Base-by-base conservation (phyloP, 805 yeast species). In the Maudiozyma serrabonitensis region DNA sequence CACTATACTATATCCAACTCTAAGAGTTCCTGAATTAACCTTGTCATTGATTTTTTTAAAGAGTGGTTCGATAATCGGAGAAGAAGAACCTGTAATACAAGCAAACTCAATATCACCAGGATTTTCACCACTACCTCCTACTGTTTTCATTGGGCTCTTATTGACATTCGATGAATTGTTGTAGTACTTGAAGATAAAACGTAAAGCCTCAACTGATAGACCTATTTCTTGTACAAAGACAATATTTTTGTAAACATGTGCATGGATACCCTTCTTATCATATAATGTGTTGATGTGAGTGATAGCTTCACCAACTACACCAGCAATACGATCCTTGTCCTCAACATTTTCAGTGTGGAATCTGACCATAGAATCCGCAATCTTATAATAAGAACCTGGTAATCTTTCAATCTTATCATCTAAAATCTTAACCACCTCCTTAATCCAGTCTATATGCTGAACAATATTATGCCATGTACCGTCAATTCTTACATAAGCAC, bases 251-350 rank as follows among this genome's bases (percentile, higher is more conserved):
- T 84, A 80, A 42, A 86, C 70, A 32, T 84, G 80, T 2, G 96
- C 96, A 66, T 88, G 95, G 16, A 90, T 74, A 38, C 79, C 79
- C 46, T 74, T 75, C 16, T 75, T 78, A 15, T 76, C 75, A 61
- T 79, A 85, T 32, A 83, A 70, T 44, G 84, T 93, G 66, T 91
- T 89, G 49, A 90, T 80, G 64, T 88, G 89, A 23, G 90, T 82
- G 44, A 90, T 81, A 50, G 84, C 76, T 57, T 89, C 96, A 45
- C 97, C 96, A 68, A 87, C 77, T 18, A 82, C 75, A 44, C 82
- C 74, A 31, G 75, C 66, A 47, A 81, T 80, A 57, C 95, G 78
- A 46, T 82, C 87, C 28, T 73, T 69, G 42, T 78, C 80, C 43
- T 76, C 77, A 6, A 86, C 80, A 46, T 73, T 74, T 45, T 86